A percentile compares a stretch with the other conserved stretches of the same genome.
Conservation (phyloP, 805 yeast genomes). For the Cyberlindnera meyerae region DNA sequence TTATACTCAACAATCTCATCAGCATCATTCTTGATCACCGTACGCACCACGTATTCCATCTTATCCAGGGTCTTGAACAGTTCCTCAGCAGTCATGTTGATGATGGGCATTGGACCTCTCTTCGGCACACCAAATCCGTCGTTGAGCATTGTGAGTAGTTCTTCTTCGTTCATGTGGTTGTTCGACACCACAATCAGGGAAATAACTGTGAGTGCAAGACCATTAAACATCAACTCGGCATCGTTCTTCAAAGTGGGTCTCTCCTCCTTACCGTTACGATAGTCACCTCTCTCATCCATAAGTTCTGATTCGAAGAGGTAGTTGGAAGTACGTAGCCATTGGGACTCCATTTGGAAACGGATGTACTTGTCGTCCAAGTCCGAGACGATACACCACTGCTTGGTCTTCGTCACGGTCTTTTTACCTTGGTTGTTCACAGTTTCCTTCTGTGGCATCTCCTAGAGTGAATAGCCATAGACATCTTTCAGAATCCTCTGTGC, state of each 20-base stretch:
- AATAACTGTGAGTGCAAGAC: constrained; percentile 19
- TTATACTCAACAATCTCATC: constrained; percentile 27
- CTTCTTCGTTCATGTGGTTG: constrained; percentile 35
- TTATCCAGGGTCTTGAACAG: constrained; percentile 23
- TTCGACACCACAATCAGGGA: constrained; percentile 22
- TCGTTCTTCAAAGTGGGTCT: constrained; percentile 17
- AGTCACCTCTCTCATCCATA: constrained; percentile 22
- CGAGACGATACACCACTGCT: constrained; percentile 18
- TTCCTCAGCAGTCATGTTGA: constrained; percentile 18
- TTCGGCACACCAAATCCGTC: constrained; percentile 29
- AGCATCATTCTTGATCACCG: constrained; percentile 14
- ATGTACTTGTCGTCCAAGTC: constrained; percentile 10
- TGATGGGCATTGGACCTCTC: constrained; percentile 6
- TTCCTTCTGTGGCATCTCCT: constrained; percentile 15
- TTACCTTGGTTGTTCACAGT: constrained; percentile 9
- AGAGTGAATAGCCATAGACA: constrained; percentile 10
- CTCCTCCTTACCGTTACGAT: constrained; percentile 17
- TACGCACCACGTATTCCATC: constrained; percentile 22
- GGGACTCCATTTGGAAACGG: constrained; percentile 16
- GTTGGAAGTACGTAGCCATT: constrained; percentile 12
- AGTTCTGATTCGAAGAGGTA: constrained; percentile 22
- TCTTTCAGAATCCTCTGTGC: constrained; percentile 8
- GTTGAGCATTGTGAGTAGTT: constrained; percentile 35
- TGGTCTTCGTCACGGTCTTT: constrained; percentile 6
- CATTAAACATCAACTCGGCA: constrained; percentile 16